These are phyloP conservation scores for Venturia aucupariae DNA, from an alignment of 2,329 filamentous ascomycete species.

Conservation along the genomic window DNA sequence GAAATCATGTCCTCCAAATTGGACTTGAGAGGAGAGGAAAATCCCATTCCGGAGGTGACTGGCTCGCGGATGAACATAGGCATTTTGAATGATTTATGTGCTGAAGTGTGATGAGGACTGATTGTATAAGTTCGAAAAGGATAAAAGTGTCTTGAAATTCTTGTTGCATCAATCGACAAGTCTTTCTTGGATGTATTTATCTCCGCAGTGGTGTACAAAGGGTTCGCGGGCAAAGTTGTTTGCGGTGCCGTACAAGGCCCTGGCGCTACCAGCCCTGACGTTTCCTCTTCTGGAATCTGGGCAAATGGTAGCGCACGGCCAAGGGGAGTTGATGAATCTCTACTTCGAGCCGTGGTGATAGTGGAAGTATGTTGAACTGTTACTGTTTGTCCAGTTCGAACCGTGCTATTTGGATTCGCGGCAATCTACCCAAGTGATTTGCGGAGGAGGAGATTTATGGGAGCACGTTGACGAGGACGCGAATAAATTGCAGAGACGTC, in stretches of 20 bases:
- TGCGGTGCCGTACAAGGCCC: not conserved
- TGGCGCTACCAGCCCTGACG: not conserved
- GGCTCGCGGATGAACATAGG: constrained; percentile 9
- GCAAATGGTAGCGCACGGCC: not conserved
- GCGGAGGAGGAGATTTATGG: not conserved
- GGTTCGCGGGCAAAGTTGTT: not conserved
- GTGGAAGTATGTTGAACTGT: not conserved
- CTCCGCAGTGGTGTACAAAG: not conserved
- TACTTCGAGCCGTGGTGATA: not conserved
- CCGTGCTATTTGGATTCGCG: not conserved
- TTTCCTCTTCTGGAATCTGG: constrained; percentile 1
- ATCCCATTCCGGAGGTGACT: not conserved
- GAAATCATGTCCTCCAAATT: constrained; percentile 15
- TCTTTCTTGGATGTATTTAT: not conserved
- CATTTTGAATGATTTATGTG: constrained; percentile 7
- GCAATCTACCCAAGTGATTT: constrained; percentile 1
- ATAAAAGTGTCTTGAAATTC: not conserved
- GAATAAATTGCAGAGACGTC: constrained; percentile 4
- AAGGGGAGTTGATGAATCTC: not conserved
- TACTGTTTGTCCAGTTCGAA: not conserved
- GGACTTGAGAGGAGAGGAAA: constrained; percentile 4
- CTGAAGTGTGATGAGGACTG: not conserved
- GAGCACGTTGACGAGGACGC: not conserved
- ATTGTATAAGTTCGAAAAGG: not conserved
- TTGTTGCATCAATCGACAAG: not conserved